Evolutionary conservation across 768 basidiomycete genomes (phyloP).

Genomic region (Dioszegia aurantiaca): DNA sequence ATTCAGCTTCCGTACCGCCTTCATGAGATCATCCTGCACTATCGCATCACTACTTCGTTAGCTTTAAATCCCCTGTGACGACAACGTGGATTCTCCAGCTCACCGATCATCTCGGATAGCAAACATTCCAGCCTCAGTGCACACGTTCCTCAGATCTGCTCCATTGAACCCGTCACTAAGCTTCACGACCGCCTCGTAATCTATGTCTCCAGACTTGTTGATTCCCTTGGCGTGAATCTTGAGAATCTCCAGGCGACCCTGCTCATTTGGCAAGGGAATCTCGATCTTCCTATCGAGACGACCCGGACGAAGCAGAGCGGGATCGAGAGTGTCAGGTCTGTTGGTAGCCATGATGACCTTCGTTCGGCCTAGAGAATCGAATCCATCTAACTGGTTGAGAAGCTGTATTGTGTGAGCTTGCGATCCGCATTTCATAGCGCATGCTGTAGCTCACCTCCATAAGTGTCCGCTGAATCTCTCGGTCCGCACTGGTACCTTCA

Average conservation of each 20-base stretch:
- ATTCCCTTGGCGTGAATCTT: constrained; percentile 95
- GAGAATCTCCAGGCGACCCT: constrained; percentile 89
- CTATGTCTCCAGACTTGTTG: constrained; percentile 91
- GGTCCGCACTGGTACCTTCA: constrained; percentile 95
- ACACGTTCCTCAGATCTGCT: constrained; percentile 90
- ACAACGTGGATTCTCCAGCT: constrained; percentile 29
- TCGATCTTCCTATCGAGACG: constrained; percentile 96
- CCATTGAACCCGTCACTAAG: constrained; percentile 87
- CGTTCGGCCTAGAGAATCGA: constrained; percentile 90
- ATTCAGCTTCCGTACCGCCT: constrained; percentile 89
- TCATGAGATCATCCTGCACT: constrained; percentile 90
- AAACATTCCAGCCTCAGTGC: constrained; percentile 92
- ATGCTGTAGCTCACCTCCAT: constrained; percentile 70
- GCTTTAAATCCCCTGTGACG: not conserved
- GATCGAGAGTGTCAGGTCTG: constrained; percentile 95
- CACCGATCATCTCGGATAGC: constrained; percentile 93
- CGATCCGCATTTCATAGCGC: not conserved
- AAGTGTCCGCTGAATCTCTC: constrained; percentile 95
- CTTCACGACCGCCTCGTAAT: constrained; percentile 98
- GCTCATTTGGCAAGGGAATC: constrained; percentile 95
- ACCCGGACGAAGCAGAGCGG: constrained; percentile 91
- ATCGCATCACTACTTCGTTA: constrained; percentile 70
- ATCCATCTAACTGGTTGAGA: constrained; percentile 99
- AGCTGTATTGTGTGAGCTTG: constrained; percentile 57
- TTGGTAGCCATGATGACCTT: constrained; percentile 99